Base-by-base conservation (phyloP, 2,329 filamentous ascomycete genomes). In the Tolypocladium cylindrosporum region DNA sequence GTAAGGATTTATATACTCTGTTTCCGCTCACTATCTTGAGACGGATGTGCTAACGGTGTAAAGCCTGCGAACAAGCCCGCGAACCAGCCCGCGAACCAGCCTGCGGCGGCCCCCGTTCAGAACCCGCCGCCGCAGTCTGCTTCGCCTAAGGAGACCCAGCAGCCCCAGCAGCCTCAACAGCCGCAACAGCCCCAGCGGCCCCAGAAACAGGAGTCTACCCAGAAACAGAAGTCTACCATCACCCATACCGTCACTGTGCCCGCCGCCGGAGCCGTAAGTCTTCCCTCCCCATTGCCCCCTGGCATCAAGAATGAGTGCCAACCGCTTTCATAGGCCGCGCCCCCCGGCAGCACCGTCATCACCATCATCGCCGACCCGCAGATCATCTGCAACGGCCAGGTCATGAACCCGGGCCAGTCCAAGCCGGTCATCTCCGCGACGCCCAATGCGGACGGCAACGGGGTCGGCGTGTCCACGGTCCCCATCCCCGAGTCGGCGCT, bases 391-490 rank as follows among this genome's bases (percentile, higher is more conserved):
- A 52, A 43, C 40, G 51, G 51, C 31, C 51, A 53, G 10, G 45
- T 2, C 27, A 21, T 21, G 50, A 7, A 7, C 36, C 8, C 51
- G 2, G 3, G n/a, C n/a, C n/a, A 21, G 9, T 6, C 36, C 34
- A 7, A 39, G 36, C 0, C 51, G 16, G 53, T 42, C 8, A 27
- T 31, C 27, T n/a, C 39, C 2, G 54, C 54, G 10, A 59, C 53
- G 21, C 24, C 62, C n/a, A 64, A 64, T 45, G 56, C 55, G 21
- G 54, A 65, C 45, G 66, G 65, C 34, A 64, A 67, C 40, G 66
- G 66, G 14, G 58, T 67, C 14, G 70, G 69, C 9, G 69, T 72
- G n/a, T 64, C 64, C 19, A 69, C 65, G 21, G 57, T 71, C 43
- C 66, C 69, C 24, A 66, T 71, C 39, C 55, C 63, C 7, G 45